Conservation (phyloP, 495 filamentous ascomycete genomes). For the Talaromyces liani region DNA sequence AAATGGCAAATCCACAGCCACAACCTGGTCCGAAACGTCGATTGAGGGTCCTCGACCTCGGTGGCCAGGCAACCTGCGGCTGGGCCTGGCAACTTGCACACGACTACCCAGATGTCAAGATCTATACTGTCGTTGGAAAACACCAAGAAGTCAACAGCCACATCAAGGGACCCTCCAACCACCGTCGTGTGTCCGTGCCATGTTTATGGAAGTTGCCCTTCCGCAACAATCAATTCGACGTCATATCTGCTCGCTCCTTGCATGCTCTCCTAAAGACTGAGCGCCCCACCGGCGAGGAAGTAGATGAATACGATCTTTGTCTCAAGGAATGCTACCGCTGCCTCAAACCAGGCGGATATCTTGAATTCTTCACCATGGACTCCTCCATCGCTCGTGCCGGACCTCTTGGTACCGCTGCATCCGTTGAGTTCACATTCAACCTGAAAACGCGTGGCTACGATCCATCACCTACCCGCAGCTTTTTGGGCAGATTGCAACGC, state of each 20-base stretch:
- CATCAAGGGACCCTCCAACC: conserved; percentile 77
- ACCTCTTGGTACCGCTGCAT: conserved; percentile 65
- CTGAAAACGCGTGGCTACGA: conserved; percentile 86
- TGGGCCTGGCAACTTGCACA: conserved; percentile 93
- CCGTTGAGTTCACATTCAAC: conserved; percentile 81
- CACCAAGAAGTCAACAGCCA: conserved; percentile 58
- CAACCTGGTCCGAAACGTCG: conserved; percentile 12
- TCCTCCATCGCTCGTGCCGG: conserved; percentile 81
- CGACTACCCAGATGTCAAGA: conserved; percentile 73
- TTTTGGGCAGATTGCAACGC: conserved; percentile 63
- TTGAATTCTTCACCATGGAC: conserved; percentile 87
- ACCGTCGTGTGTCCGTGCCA: conserved; percentile 68
- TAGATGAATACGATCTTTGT: conserved; percentile 84
- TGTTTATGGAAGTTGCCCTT: conserved; percentile 79
- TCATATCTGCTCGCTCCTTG: conserved; percentile 84
- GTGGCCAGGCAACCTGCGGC: conserved; percentile 75
- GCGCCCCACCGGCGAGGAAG: conserved; percentile 39
- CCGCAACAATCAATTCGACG: conserved; percentile 79
- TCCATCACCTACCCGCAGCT: conserved; percentile 68
- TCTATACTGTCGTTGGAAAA: conserved; percentile 78
- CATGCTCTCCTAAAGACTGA: conserved; percentile 70
- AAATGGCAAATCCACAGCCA: conserved; percentile 2
- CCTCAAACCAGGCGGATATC: conserved; percentile 84
- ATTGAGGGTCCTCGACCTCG: conserved; percentile 74
- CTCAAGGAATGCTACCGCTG: conserved; percentile 80